Conservation (phyloP, 768 basidiomycete genomes). For the Russula earlei region DNA sequence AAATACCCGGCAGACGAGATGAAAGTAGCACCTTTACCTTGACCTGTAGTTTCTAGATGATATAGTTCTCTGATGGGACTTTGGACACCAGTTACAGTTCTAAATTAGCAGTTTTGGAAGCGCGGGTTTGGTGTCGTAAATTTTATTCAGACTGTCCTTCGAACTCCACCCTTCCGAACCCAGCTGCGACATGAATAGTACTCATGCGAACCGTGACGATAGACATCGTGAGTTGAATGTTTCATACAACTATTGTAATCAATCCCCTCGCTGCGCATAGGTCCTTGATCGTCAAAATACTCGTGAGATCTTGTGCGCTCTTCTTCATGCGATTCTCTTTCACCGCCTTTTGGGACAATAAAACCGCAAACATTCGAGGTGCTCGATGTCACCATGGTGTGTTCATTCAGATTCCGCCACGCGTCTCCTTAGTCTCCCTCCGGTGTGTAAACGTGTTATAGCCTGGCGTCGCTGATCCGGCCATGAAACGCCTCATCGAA, state of each 20-base stretch:
- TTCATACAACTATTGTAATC: background rate
- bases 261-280: constrained; percentile 28
- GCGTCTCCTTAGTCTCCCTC: background rate
- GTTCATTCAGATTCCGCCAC: constrained; percentile 19
- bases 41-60: too few species aligned
- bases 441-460: too few species aligned
- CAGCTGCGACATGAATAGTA: constrained; percentile 17
- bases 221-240: constrained; percentile 32
- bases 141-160: too few species aligned
- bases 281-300: constrained; percentile 61
- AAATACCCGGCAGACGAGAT: too few species aligned
- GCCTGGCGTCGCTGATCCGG: constrained; percentile 71
- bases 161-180: too few species aligned
- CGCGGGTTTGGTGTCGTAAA: too few species aligned
- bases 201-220: constrained; percentile 40
- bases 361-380: constrained; percentile 72
- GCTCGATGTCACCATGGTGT: constrained; percentile 76
- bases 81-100: too few species aligned
- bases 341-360: constrained; percentile 71
- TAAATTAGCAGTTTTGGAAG: too few species aligned
- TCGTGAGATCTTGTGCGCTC: constrained; percentile 64
- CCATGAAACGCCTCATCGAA: constrained; percentile 60
- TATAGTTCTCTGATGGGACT: too few species aligned
- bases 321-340: constrained; percentile 77
- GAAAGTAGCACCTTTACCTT: too few species aligned